Conservation (phyloP, 2,329 filamentous ascomycete genomes). For the Leptographium procerum region DNA sequence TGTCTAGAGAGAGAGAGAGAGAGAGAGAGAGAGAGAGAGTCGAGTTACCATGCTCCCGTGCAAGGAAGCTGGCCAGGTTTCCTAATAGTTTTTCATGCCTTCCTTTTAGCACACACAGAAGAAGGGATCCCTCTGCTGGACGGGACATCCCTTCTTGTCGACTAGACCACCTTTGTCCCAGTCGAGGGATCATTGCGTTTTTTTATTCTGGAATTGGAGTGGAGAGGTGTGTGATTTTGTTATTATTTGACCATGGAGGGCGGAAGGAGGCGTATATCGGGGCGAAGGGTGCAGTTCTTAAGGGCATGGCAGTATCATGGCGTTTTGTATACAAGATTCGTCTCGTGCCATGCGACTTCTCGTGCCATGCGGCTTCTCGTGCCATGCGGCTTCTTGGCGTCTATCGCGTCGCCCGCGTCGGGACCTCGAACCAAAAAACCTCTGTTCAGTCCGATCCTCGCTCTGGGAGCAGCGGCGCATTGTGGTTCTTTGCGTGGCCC, state of each 20-base stretch:
- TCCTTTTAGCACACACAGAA: neutral
- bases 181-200: neutral
- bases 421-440: too few relatives aligned
- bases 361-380: neutral
- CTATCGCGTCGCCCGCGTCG: neutral
- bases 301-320: neutral
- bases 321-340: neutral
- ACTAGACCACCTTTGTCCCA: neutral
- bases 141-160: neutral
- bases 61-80: neutral
- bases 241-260: too few relatives aligned
- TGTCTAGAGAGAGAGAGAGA: neutral
- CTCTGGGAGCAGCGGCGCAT: neutral
- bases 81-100: neutral
- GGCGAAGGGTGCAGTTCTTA: neutral
- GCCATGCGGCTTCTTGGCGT: neutral
- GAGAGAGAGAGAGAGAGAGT: neutral
- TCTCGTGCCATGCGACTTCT: neutral
- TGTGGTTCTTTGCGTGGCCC: neutral
- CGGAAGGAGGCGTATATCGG: neutral
- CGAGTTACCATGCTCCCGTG: neutral
- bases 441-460: neutral
- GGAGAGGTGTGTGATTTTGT: neutral
- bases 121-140: neutral
- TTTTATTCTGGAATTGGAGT: neutral